Evolutionary conservation across 257 asterid genomes (phyloP), one percentile per base, ranked within the genome.

Genomic region (Leonotis leonurus): DNA sequence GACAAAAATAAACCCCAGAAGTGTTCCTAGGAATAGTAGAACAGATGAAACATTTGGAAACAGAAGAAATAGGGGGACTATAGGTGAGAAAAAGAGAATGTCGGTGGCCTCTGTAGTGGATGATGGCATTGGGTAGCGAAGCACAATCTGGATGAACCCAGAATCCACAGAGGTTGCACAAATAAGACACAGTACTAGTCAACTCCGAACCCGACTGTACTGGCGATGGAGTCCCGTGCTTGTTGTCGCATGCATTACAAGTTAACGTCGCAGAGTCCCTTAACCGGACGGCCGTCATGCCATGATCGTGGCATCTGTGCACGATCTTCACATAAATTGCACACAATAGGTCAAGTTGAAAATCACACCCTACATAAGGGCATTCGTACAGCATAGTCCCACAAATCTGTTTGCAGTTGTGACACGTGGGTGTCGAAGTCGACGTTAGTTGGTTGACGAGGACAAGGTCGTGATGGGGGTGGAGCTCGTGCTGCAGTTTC

Each of bases 121-220:
- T 3, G 14, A 59, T 37, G 56, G 57, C 64, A 18, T 41, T 60
- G 2, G 60, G 73, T 1, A 68, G 26, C 0, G 37, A 20, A 16
- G 73, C 73, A 18, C 73, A 60, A 4, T 60, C 68, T 0, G 43
- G 56, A 60, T 60, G 73, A 30, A 69, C 6, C 62, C 62, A 60
- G 68, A 14, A 68, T 17, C 35, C 53, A n/a, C 73, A 68, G 2
- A 6, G 25, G n/a, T 6, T 24, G 36, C 73, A 68, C 7, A 11
- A n/a, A 12, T 50, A 64, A 14, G 30, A 51, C 8, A 56, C 1
- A 5, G 13, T 51, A 6, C 3, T 3, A 9, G 36, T 7, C 33
- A 29, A 1, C 30, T 48, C 30, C 29, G 21, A 4, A 18, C 18
- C 33, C 49, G 33, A 16, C 22, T 43, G 21, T 8, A 36, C n/a